Conservation (phyloP, 164 flowering plant species). For the Macadamia tetraphylla region DNA sequence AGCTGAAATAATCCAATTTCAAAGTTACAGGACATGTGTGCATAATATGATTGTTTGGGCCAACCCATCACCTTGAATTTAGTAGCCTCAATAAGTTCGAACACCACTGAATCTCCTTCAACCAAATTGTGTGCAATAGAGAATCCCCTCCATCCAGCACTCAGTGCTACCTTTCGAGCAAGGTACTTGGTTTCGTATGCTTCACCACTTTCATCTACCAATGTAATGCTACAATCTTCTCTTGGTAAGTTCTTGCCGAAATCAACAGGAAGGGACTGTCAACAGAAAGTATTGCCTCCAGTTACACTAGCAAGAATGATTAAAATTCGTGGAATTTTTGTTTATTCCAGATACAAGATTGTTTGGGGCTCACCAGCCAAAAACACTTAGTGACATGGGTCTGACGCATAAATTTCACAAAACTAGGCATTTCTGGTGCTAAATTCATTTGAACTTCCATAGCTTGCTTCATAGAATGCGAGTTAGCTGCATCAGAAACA, state of each 20-base stretch:
- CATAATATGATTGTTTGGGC: too few species aligned
- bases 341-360: neutral
- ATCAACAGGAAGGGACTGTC: conserved; percentile 18
- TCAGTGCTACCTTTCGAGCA: conserved; percentile 8
- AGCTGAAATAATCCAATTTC: too few species aligned
- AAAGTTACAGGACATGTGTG: too few species aligned
- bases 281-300: neutral
- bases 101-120: conserved; percentile 26
- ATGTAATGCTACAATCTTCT: conserved; percentile 11
- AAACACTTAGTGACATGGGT: conserved; percentile 39
- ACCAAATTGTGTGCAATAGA: conserved; percentile 20
- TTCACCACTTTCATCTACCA: conserved; percentile 31
- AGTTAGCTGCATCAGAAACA: conserved; percentile 5
- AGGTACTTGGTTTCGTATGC: conserved; percentile 13
- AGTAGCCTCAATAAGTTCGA: conserved; percentile 19
- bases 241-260: conserved; percentile 23
- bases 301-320: neutral
- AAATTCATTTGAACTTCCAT: conserved; percentile 28
- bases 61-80: conserved; percentile 17
- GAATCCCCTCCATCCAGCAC: conserved; percentile 29
- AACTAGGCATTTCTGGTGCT: conserved; percentile 25
- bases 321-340: neutral
- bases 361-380: conserved; percentile 34
- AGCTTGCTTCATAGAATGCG: conserved; percentile 24
- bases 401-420: conserved; percentile 28